Percentiles rank a stretch among this genome's conserved stretches.
These are phyloP conservation scores for Hydrangea macrophylla DNA, from an alignment of 148 eudicot species.

Conservation along the genomic window DNA sequence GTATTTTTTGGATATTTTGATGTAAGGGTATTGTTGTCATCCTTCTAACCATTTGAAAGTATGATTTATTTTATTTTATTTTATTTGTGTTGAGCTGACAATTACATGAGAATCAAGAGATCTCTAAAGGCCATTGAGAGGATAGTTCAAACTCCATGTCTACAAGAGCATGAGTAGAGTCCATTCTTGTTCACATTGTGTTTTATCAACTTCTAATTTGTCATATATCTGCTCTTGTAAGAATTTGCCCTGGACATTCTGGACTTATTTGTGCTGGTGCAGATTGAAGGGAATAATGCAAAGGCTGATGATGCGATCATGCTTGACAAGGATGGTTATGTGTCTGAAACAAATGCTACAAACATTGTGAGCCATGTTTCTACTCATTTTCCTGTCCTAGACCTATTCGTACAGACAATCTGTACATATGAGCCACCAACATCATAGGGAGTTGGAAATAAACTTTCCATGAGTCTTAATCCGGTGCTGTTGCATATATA, in stretches of 20 bases:
- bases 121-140: slow-evolving; percentile 1
- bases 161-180: not conserved
- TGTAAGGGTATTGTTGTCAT: not conserved
- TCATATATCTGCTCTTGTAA: not conserved
- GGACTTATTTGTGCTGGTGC: slow-evolving; percentile 25
- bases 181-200: not conserved
- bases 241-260: not conserved
- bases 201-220: not conserved
- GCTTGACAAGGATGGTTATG: slow-evolving; percentile 97
- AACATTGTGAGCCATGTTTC: slow-evolving; percentile 59
- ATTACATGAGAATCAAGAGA: not conserved
- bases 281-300: slow-evolving; percentile 97
- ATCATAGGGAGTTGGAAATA: not conserved
- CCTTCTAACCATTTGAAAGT: not conserved
- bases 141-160: not conserved
- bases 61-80: not conserved
- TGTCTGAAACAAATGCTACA: slow-evolving; percentile 97
- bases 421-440: not conserved
- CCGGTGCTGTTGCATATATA: not conserved
- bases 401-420: not conserved
- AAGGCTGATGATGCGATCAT: slow-evolving; percentile 94
- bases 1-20: too few relatives aligned
- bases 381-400: slow-evolving; percentile 6
- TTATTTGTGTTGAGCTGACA: slow-evolving; percentile 1
- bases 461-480: not conserved